Base-by-base conservation (phyloP, 768 basidiomycete genomes). In the Mycena rosella region DNA sequence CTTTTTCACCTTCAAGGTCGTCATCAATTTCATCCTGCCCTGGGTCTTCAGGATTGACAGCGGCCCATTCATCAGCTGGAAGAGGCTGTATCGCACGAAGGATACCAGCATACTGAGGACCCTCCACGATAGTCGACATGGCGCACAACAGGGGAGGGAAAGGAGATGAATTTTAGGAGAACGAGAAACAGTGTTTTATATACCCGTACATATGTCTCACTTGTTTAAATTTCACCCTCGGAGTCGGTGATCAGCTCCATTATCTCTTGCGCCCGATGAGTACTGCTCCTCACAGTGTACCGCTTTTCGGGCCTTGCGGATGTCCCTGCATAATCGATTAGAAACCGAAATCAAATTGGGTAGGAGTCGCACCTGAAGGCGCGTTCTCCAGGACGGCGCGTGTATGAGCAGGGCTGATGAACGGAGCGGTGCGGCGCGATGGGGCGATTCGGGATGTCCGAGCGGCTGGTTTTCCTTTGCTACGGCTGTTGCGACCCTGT, bases 21-120 rank as follows among this genome's bases (percentile, higher is more conserved):
- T 72, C 72, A 11, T 65, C 57, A 30, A 55, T 57, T 55, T 71
- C 66, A 32, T 52, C 48, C 29, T 63, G 55, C 8, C 34, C 48
- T 18, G 63, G 29, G 1, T 26, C 53, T 11, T 53, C 42, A 40
- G 8, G 7, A 26, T 49, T 10, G 26, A 9, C 24, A 26, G 55
- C 14, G 34, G 34, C 36, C 14, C 8, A 24, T 20, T 32, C 26
- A 26, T 58, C 40, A 10, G 17, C 24, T 0, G 38, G 3, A 38
- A 2, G 11, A 14, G 40, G 49, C 3, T n/a, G 47, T 14, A 65
- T 30, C 32, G 38, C 56, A 22, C 17, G 38, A 27, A 48, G 63
- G 1, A 65, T 40, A n/a, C 63, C 63, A 17, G 56, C 36, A 38
- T 48, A 65, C 22, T 58, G n/a, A 11, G 55, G 55, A 24, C 13